Conservation (phyloP, 805 yeast species). For the Candida vaughaniae region DNA sequence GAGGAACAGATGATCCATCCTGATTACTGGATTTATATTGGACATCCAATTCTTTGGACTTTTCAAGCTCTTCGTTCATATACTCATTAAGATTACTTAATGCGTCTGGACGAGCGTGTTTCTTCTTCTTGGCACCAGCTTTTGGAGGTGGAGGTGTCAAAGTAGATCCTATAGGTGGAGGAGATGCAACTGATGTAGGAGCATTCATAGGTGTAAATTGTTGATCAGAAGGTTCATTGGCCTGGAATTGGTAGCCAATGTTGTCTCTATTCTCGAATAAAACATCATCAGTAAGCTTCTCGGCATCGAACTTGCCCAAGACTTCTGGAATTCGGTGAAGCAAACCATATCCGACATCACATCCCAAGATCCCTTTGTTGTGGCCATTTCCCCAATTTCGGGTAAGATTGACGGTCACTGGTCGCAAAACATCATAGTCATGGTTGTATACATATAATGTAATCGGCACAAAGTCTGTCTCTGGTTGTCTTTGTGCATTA, state of each 20-base stretch:
- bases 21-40: neutral
- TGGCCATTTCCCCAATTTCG: conserved; percentile 62
- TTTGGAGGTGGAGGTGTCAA: conserved; percentile 6
- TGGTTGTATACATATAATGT: conserved; percentile 73
- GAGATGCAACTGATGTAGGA: conserved; percentile 1
- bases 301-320: conserved; percentile 46
- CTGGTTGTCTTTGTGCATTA: conserved; percentile 29
- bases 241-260: conserved; percentile 16
- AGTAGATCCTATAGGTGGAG: conserved; percentile 8
- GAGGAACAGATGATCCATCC: conserved; percentile 18
- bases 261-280: conserved; percentile 28
- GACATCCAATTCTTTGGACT: conserved; percentile 35
- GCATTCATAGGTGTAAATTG: conserved; percentile 6
- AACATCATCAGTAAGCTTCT: conserved; percentile 31
- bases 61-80: conserved; percentile 45
- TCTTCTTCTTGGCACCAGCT: conserved; percentile 27
- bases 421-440: conserved; percentile 81
- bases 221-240: conserved; percentile 2
- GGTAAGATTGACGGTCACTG: conserved; percentile 70
- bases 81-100: conserved; percentile 32
- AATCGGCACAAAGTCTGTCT: conserved; percentile 35
- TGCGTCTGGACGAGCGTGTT: conserved; percentile 20
- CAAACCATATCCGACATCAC: conserved; percentile 93
- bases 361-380: conserved; percentile 80
- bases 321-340: conserved; percentile 83